phyloP scores from a whole-genome alignment of 768 basidiomycete species.

The Lactarius sanguifluus region DNA sequence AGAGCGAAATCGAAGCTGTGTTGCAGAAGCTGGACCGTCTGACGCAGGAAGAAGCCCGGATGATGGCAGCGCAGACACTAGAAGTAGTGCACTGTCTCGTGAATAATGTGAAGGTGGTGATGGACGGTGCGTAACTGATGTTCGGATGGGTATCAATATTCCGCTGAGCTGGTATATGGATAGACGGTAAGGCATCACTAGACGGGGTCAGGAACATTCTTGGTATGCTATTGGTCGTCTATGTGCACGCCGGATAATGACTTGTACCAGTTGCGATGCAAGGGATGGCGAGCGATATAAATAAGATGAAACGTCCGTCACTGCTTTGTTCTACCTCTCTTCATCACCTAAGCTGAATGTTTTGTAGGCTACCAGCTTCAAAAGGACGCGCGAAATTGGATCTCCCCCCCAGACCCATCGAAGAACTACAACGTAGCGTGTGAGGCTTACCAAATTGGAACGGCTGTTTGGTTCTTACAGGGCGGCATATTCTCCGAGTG shows the following conservation, averaged over 20 bases:
- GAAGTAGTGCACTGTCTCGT: background rate
- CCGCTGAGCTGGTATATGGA: background rate
- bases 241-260: background rate
- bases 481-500: no score
- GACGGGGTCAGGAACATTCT: background rate
- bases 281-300: no score
- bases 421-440: no score
- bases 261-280: no score
- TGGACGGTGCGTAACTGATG: background rate
- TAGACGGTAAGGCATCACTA: background rate
- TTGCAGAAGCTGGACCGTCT: background rate
- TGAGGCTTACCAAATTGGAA: no score
- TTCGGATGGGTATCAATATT: background rate
- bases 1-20: background rate
- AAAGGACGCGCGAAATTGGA: no score
- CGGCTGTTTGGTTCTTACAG: no score
- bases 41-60: background rate
- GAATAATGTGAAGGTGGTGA: slow-evolving; percentile 2
- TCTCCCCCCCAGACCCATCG: no score
- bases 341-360: no score
- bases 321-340: no score
- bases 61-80: background rate
- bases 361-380: no score
- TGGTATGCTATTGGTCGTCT: background rate
- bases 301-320: no score